Base-by-base conservation (phyloP, 2,329 filamentous ascomycete genomes). In the Dryadomyces quercivorus region DNA sequence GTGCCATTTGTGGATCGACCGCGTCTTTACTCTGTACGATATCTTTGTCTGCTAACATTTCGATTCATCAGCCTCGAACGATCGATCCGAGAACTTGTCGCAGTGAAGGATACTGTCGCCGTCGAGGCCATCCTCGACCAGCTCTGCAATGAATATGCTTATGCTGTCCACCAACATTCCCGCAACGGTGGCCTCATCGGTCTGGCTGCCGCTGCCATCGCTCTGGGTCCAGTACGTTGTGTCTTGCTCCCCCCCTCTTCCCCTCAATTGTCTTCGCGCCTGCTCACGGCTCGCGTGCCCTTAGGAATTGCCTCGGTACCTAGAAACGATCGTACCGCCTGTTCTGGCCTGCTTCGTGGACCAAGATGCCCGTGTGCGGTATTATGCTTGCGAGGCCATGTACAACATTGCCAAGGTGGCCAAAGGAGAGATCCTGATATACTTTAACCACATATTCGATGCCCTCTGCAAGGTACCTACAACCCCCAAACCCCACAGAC, bases 381-480 rank as follows among this genome's bases (percentile, higher is more conserved):
- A 98, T 69, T 98, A 98, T 71, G 93, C 93, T 22, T 98, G 93
- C 71, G 93, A 98, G 74, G 94, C 91, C 69, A 98, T 98, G 93
- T 98, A 98, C 73, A 98, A 98, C 70, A 98, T 98, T 66, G 91
- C 93, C 65, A 98, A 98, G 72, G 93, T 98, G 50, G 93, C 92
- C 57, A 98, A 98, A 71, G 93, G 94, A 42, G 93, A 98, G 70
- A 93, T 98, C 20, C 71, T 98, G 60, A 81, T 94, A 44, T 98
- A 95, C 74, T 98, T 98, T 71, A 98, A 98, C 70, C 87, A 94
- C 64, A 93, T 98, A 59, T 98, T 98, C 65, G 93, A 98, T 72
- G 90, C 93, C 21, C 75, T 98, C 54, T 95, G 91, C 74, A 97
- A 96, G 80, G 90, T 94, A 21, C 15, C 21, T 20, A 31, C 22